Evolutionary conservation across 2,329 filamentous ascomycete genomes (phyloP).

Genomic region (Trichoderma koningii): DNA sequence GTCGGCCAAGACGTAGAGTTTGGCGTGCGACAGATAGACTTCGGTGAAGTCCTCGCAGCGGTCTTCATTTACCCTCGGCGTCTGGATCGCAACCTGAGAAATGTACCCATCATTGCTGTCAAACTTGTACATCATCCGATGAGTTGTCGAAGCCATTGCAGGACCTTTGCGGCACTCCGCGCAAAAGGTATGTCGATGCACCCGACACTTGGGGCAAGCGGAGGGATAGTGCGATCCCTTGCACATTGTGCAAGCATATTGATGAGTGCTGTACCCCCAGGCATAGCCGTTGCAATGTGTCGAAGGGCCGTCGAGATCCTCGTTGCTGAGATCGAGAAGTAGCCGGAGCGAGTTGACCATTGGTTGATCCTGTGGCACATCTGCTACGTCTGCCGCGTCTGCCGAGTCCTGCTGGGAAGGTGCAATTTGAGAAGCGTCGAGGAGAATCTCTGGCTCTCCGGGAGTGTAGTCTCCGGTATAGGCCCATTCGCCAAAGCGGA

Average conservation of each 20-base stretch:
- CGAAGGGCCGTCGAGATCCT: too few relatives aligned
- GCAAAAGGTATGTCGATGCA: too few relatives aligned
- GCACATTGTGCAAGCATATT: too few relatives aligned
- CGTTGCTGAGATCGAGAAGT: too few relatives aligned
- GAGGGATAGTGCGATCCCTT: too few relatives aligned
- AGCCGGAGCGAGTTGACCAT: too few relatives aligned
- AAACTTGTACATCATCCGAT: not conserved
- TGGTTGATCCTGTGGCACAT: too few relatives aligned
- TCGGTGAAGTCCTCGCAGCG: not conserved
- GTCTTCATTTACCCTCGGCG: not conserved
- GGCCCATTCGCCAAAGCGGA: constrained; percentile 1
- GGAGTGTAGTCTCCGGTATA: constrained; percentile 2
- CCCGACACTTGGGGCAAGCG: too few relatives aligned
- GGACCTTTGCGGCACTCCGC: too few relatives aligned
- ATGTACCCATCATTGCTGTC: not conserved
- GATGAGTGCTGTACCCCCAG: too few relatives aligned
- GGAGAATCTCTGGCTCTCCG: not conserved
- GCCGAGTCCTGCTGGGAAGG: not conserved
- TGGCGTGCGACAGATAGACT: constrained; percentile 6
- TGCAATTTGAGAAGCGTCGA: not conserved
- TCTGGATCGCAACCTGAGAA: not conserved
- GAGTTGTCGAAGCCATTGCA: not conserved
- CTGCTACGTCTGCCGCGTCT: too few relatives aligned
- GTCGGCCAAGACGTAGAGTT: not conserved
- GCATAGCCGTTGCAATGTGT: too few relatives aligned